Percentiles rank a stretch among this genome's conserved stretches.
These are phyloP conservation scores for Moesziomyces antarcticus DNA, from an alignment of 1,284 basidiomycete species.

Conservation along the genomic window DNA sequence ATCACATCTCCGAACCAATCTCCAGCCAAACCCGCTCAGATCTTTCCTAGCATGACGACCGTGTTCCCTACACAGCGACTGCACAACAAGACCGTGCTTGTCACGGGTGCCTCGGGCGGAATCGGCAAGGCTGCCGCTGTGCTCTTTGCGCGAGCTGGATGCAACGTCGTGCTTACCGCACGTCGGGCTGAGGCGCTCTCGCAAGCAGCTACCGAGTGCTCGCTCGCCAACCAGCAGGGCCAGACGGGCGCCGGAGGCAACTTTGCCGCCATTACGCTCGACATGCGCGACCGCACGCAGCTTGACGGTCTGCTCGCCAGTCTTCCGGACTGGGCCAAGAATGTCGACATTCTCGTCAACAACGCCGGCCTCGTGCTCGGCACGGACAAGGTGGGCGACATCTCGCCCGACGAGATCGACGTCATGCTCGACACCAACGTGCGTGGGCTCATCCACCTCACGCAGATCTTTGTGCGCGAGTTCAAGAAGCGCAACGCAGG, in stretches of 20 bases:
- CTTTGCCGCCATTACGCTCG: slow-evolving; percentile 56
- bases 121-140: slow-evolving; percentile 73
- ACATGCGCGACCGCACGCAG: slow-evolving; percentile 52
- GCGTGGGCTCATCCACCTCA: slow-evolving; percentile 84
- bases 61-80: slow-evolving; percentile 68
- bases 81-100: slow-evolving; percentile 83
- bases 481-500: slow-evolving; percentile 89
- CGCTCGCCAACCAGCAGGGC: slow-evolving; percentile 77
- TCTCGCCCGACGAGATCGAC: slow-evolving; percentile 77
- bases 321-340: slow-evolving; percentile 62
- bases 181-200: slow-evolving; percentile 68
- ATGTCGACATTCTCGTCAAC: slow-evolving; percentile 64
- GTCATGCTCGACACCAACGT: slow-evolving; percentile 95
- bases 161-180: slow-evolving; percentile 70
- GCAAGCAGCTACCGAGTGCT: slow-evolving; percentile 71
- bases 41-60: slow-evolving; percentile 49
- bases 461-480: slow-evolving; percentile 75
- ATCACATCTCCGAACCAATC: not conserved
- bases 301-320: slow-evolving; percentile 43
- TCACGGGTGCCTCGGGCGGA: slow-evolving; percentile 85
- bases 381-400: slow-evolving; percentile 82
- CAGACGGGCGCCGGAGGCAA: slow-evolving; percentile 72
- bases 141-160: slow-evolving; percentile 66
- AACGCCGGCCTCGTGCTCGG: slow-evolving; percentile 79
- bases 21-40: slow-evolving; percentile 16